Conservation (phyloP, 2,329 filamentous ascomycete species). For the Aureobasidium leucospermi region DNA sequence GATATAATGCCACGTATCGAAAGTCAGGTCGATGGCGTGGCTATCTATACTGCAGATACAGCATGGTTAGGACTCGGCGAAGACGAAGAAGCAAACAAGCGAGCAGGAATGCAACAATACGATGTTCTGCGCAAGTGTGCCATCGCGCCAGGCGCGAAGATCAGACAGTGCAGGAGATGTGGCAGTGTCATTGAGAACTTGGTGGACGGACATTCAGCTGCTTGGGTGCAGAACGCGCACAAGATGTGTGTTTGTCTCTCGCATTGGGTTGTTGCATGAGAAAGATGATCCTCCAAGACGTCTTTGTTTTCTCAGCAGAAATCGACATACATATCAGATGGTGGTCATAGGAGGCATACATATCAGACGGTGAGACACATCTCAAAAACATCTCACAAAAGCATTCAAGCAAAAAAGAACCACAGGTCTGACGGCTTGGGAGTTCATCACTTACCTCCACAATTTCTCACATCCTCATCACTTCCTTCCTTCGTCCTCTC, state of each 20-base stretch:
- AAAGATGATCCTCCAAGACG: background rate
- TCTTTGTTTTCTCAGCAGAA: background rate
- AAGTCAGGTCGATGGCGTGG: slow-evolving; percentile 54
- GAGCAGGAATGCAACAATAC: slow-evolving; percentile 51
- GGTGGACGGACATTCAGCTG: slow-evolving; percentile 18
- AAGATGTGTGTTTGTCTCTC: slow-evolving; percentile 23
- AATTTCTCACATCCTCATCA: background rate
- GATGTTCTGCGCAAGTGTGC: slow-evolving; percentile 50
- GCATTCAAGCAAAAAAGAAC: background rate
- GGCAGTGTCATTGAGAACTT: slow-evolving; percentile 41
- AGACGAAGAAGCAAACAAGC: slow-evolving; percentile 50
- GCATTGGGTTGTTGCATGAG: slow-evolving; percentile 16
- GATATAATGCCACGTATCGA: slow-evolving; percentile 50
- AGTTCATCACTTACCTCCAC: background rate
- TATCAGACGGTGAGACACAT: background rate
- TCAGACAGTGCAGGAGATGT: slow-evolving; percentile 39
- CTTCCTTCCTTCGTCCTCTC: background rate
- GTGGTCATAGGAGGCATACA: too few species aligned
- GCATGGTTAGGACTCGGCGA: slow-evolving; percentile 56
- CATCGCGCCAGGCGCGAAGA: slow-evolving; percentile 26
- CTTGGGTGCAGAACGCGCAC: slow-evolving; percentile 26
- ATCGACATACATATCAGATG: too few species aligned
- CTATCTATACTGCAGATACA: slow-evolving; percentile 67
- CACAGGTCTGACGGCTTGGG: background rate
- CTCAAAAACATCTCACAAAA: too few species aligned